phyloP scores from a whole-genome alignment of 2,329 filamentous ascomycete species.

The Trichoderma atroviride region DNA sequence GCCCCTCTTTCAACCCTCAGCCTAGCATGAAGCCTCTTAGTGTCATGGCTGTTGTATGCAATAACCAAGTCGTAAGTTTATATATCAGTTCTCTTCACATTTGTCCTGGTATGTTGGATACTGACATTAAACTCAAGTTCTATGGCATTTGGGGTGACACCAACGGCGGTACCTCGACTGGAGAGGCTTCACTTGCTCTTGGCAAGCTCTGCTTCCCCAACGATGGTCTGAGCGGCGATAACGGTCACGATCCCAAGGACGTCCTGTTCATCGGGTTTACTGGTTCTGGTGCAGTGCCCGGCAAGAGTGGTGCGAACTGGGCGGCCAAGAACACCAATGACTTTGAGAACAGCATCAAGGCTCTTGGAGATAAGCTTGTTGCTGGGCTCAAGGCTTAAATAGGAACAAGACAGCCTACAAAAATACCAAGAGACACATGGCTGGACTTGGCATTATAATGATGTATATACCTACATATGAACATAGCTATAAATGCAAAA shows the following conservation, averaged over 20 bases:
- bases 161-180: constrained; percentile 52
- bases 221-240: constrained; percentile 50
- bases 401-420: not conserved
- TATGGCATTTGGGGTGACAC: constrained; percentile 61
- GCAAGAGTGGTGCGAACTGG: constrained; percentile 53
- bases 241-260: constrained; percentile 55
- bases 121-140: constrained; percentile 17
- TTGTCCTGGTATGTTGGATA: not conserved
- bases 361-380: constrained; percentile 51
- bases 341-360: constrained; percentile 53
- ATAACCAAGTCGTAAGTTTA: constrained; percentile 25
- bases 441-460: not conserved
- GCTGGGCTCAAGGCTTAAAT: constrained; percentile 19
- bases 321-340: constrained; percentile 46
- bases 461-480: not conserved
- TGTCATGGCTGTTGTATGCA: constrained; percentile 27
- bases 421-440: not conserved
- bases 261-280: constrained; percentile 61
- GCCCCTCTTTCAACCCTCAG: constrained; percentile 17
- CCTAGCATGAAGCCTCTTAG: constrained; percentile 21
- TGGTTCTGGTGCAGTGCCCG: constrained; percentile 54
- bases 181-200: constrained; percentile 55
- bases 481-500: not conserved
- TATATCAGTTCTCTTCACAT: not conserved
- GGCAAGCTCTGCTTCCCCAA: constrained; percentile 56